These are phyloP conservation scores for Drechslera avenae DNA, from an alignment of 2,329 filamentous ascomycete genomes.

Conservation along the genomic window DNA sequence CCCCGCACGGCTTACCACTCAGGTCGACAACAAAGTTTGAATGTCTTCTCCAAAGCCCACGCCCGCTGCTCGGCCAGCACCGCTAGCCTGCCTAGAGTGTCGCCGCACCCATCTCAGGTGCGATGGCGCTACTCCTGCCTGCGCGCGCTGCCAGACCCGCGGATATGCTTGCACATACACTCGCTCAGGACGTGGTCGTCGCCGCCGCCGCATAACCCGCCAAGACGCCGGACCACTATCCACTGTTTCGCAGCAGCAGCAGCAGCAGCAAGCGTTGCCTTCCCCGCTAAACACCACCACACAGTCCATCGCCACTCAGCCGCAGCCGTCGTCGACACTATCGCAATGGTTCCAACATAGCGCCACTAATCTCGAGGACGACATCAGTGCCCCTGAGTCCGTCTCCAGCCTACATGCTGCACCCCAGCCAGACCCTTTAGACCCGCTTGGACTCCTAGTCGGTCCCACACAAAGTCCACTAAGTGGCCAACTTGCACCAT, in stretches of 20 bases:
- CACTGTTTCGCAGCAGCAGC: neutral
- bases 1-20: neutral
- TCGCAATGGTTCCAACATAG: conserved; percentile 27
- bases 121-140: conserved; percentile 50
- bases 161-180: conserved; percentile 52
- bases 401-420: neutral
- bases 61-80: conserved; percentile 17
- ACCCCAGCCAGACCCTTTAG: neutral
- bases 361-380: neutral
- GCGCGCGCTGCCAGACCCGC: conserved; percentile 51
- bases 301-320: conserved; percentile 15
- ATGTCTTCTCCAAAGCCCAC: conserved; percentile 5
- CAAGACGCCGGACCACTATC: neutral
- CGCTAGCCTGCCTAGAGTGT: conserved; percentile 55
- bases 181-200: conserved; percentile 52
- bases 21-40: neutral
- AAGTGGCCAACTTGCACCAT: neutral
- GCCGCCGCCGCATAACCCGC: conserved; percentile 38
- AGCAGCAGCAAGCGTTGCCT: neutral
- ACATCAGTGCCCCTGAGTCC: neutral
- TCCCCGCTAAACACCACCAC: neutral
- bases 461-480: neutral
- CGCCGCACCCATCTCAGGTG: conserved; percentile 56
- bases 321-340: conserved; percentile 8
- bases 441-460: neutral